A percentile compares a stretch with the other conserved stretches of the same genome.
Evolutionary conservation across 768 basidiomycete species (phyloP).

Genomic region (Lentinula sp.): DNA sequence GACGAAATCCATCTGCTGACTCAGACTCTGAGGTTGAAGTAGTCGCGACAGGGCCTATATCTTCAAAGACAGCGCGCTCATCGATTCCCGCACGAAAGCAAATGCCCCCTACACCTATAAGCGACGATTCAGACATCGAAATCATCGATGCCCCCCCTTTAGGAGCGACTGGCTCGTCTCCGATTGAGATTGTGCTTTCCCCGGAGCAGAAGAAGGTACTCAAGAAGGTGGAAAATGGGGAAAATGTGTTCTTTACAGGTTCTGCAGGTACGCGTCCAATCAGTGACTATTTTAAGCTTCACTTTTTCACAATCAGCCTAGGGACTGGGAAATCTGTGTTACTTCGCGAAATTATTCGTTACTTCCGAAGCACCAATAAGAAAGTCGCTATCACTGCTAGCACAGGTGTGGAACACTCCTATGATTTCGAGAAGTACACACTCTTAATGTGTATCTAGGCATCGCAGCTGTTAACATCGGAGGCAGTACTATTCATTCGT

Average conservation of each 20-base stretch:
- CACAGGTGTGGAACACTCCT: slow-evolving; percentile 28
- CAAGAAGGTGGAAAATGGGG: slow-evolving; percentile 46
- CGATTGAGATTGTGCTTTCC: slow-evolving; percentile 33
- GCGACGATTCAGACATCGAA: slow-evolving; percentile 11
- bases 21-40: slow-evolving; percentile 3
- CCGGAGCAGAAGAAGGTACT: slow-evolving; percentile 47
- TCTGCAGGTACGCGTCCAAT: slow-evolving; percentile 53
- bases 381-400: slow-evolving; percentile 74
- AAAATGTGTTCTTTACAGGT: slow-evolving; percentile 82
- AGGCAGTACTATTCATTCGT: slow-evolving; percentile 75
- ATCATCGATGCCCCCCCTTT: background rate
- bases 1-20: background rate
- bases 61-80: background rate
- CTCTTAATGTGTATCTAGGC: slow-evolving; percentile 14
- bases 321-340: slow-evolving; percentile 84
- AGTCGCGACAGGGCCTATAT: background rate
- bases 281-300: background rate
- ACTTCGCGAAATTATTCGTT: slow-evolving; percentile 64
- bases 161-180: background rate
- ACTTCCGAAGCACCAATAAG: slow-evolving; percentile 30
- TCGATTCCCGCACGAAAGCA: background rate
- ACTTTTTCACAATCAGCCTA: slow-evolving; percentile 14
- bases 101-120: background rate
- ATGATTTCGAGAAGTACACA: too few species aligned
- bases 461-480: slow-evolving; percentile 82